Conservation (phyloP, 768 basidiomycete genomes). For the Leccinum rimulosum region DNA sequence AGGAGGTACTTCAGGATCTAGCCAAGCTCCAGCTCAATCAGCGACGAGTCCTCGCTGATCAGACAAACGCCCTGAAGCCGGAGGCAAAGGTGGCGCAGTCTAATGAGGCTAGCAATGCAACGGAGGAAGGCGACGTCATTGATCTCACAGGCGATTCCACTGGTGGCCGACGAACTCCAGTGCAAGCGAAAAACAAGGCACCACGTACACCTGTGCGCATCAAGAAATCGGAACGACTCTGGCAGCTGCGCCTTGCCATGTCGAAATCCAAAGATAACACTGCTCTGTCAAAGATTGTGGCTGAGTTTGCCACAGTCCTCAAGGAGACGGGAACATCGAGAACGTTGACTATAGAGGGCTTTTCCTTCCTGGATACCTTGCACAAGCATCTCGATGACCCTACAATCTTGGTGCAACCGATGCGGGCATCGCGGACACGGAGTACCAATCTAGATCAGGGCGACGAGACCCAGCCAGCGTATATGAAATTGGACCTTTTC, state of each 20-base stretch:
- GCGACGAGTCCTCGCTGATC: conserved; percentile 50
- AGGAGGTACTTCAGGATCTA: conserved; percentile 55
- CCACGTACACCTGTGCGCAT: conserved; percentile 34
- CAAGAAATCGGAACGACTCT: conserved; percentile 48
- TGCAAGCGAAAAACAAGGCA: conserved; percentile 17
- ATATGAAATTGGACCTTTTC: conserved; percentile 59
- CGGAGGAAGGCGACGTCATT: conserved; percentile 35
- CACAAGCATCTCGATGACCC: conserved; percentile 72
- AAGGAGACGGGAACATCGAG: conserved; percentile 60
- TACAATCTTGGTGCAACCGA: conserved; percentile 52
- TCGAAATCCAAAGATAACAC: conserved; percentile 51
- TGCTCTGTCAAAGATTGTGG: conserved; percentile 51
- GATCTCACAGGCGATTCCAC: conserved; percentile 41
- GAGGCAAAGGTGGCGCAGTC: conserved; percentile 36
- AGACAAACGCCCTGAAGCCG: conserved; percentile 37
- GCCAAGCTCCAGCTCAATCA: conserved; percentile 57
- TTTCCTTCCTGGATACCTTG: conserved; percentile 65
- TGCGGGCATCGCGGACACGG: conserved; percentile 45
- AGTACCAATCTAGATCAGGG: conserved; percentile 39
- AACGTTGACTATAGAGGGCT: conserved; percentile 68
- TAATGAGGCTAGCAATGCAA: conserved; percentile 27
- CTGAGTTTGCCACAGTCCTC: conserved; percentile 60
- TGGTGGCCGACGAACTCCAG: conserved; percentile 32
- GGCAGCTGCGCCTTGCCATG: conserved; percentile 43
- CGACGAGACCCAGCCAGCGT: conserved; percentile 43